Percentiles rank a stretch among this genome's conserved stretches.
Conservation (phyloP, 73 alveolate genomes). For the Tetrahymena elliotti region DNA sequence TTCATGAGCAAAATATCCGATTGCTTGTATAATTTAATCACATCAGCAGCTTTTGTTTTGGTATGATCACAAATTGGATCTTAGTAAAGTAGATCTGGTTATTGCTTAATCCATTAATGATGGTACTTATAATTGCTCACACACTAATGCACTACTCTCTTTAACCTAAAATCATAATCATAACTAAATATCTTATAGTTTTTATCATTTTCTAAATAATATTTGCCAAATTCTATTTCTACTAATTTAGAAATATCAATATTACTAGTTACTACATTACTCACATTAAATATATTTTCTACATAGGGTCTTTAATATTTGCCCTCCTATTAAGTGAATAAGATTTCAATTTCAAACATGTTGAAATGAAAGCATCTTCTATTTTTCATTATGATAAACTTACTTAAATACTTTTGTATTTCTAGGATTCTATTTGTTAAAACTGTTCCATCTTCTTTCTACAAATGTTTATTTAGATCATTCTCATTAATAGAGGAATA, state of each 20-base stretch:
- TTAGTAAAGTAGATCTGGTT: neutral
- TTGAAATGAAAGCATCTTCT: neutral
- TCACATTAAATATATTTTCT: neutral
- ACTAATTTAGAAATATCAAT: neutral
- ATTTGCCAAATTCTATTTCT: neutral
- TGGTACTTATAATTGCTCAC: neutral
- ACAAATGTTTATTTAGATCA: neutral
- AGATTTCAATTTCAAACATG: neutral
- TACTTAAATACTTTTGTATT: neutral
- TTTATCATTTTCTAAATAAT: neutral
- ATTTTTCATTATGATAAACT: neutral
- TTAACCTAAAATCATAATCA: neutral
- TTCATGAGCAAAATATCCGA: neutral
- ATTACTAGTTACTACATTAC: neutral
- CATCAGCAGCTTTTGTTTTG: neutral
- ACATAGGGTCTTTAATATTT: neutral
- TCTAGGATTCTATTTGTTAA: neutral
- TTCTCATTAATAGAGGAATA: neutral
- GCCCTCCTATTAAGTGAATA: neutral
- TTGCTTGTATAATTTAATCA: neutral
- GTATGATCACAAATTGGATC: neutral
- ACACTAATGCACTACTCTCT: neutral
- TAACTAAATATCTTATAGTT: neutral
- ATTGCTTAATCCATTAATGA: neutral
- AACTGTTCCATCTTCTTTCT: neutral